Conservation (phyloP, 139 green algal genomes). For the Ulvella scutata region DNA sequence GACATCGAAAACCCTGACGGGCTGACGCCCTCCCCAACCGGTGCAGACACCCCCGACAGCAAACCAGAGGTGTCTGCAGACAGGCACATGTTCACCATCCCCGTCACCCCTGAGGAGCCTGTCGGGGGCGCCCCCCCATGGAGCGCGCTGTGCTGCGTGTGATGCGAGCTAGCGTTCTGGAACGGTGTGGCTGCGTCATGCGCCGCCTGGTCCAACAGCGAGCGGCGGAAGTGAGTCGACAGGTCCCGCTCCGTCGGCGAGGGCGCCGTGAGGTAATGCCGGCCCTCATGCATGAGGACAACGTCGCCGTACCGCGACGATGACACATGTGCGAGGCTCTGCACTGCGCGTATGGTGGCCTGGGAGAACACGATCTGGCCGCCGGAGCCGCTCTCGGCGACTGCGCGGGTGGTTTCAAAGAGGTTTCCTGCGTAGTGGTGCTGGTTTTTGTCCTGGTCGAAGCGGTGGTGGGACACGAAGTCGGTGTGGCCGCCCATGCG, state of each 20-base stretch:
- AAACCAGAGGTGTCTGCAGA: too few species aligned
- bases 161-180: too few species aligned
- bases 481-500: background rate
- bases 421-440: background rate
- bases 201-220: background rate
- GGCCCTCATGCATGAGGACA: background rate
- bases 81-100: too few species aligned
- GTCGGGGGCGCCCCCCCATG: too few species aligned
- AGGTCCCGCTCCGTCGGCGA: background rate
- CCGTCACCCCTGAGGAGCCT: too few species aligned
- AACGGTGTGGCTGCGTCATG: too few species aligned
- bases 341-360: background rate
- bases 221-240: background rate
- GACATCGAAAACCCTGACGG: too few species aligned
- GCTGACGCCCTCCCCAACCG: too few species aligned
- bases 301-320: background rate
- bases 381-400: background rate
- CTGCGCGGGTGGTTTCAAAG: background rate
- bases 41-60: too few species aligned
- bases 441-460: background rate
- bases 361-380: constrained; percentile 1
- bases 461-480: background rate
- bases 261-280: background rate
- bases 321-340: background rate
- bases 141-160: too few species aligned